Percentiles rank a stretch among this genome's conserved stretches.
Evolutionary conservation across 2,329 filamentous ascomycete genomes (phyloP).

Genomic region (Neophaeococcomyces mojaviensis): DNA sequence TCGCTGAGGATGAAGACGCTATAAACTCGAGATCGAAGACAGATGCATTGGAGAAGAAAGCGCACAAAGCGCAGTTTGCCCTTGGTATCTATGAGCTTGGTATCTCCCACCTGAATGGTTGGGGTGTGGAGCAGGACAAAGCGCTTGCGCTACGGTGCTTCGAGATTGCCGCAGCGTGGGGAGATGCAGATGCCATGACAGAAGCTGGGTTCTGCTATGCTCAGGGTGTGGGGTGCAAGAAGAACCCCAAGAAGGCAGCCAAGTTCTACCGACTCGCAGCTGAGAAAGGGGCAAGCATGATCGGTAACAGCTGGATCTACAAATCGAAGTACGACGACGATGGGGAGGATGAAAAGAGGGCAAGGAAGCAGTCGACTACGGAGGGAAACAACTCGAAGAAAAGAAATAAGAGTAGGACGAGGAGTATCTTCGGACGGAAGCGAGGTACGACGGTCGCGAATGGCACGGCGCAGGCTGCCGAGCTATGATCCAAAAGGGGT

Average conservation of each 20-base stretch:
- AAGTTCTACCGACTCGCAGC: slow-evolving; percentile 86
- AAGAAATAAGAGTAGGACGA: slow-evolving; percentile 8
- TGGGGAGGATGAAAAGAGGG: slow-evolving; percentile 1
- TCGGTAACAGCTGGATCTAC: slow-evolving; percentile 80
- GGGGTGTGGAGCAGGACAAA: slow-evolving; percentile 93
- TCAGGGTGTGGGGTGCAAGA: slow-evolving; percentile 87
- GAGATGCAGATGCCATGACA: slow-evolving; percentile 84
- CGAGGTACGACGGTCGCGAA: background rate
- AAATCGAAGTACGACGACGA: slow-evolving; percentile 19
- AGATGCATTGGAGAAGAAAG: slow-evolving; percentile 64
- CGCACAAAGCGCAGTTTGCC: slow-evolving; percentile 85
- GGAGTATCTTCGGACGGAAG: slow-evolving; percentile 9
- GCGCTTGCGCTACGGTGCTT: slow-evolving; percentile 81
- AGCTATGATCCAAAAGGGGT: too few relatives aligned
- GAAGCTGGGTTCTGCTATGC: slow-evolving; percentile 96
- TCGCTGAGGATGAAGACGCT: slow-evolving; percentile 68
- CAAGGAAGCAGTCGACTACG: background rate
- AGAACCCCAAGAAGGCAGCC: slow-evolving; percentile 89
- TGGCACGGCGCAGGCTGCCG: background rate
- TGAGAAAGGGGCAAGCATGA: slow-evolving; percentile 91
- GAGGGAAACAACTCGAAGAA: background rate
- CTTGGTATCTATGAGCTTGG: slow-evolving; percentile 94
- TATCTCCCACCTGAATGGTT: slow-evolving; percentile 95
- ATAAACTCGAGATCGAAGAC: slow-evolving; percentile 46
- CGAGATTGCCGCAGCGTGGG: slow-evolving; percentile 93